These are phyloP conservation scores for Cladorrhinum sp. DNA, from an alignment of 2,329 filamentous ascomycete genomes.

Conservation along the genomic window DNA sequence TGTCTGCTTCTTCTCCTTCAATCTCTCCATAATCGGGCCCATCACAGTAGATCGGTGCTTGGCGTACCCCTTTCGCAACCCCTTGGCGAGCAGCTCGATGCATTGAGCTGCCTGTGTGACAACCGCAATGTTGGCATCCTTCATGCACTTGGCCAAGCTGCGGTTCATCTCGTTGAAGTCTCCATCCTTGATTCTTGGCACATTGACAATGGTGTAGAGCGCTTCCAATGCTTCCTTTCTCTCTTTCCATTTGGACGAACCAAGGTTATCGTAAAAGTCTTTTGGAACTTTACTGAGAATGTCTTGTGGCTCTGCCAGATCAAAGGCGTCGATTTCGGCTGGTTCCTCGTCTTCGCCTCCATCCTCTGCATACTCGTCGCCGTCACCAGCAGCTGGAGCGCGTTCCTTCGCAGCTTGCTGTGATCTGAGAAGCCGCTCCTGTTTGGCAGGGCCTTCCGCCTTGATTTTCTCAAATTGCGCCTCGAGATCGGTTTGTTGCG, in stretches of 20 bases:
- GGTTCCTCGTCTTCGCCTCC: constrained; percentile 59
- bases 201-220: constrained; percentile 71
- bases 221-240: constrained; percentile 90
- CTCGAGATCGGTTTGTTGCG: constrained; percentile 91
- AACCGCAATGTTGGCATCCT: constrained; percentile 94
- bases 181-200: constrained; percentile 87
- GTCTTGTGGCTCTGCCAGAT: constrained; percentile 83
- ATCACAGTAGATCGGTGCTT: constrained; percentile 81
- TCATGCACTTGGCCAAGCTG: constrained; percentile 92
- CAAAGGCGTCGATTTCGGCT: constrained; percentile 74
- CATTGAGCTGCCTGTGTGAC: constrained; percentile 92
- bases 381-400: constrained; percentile 59
- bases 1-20: constrained; percentile 94
- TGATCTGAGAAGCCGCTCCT: constrained; percentile 81
- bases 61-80: constrained; percentile 71
- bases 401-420: constrained; percentile 81
- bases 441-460: constrained; percentile 79
- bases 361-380: constrained; percentile 57
- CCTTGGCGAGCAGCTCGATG: constrained; percentile 83
- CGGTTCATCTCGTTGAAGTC: constrained; percentile 82
- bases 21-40: constrained; percentile 85
- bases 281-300: constrained; percentile 76
- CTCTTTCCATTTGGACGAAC: constrained; percentile 97
- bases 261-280: constrained; percentile 78
- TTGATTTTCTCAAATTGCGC: constrained; percentile 93